phyloP scores from a whole-genome alignment of 257 asterid genomes.

The Vinca minor region DNA sequence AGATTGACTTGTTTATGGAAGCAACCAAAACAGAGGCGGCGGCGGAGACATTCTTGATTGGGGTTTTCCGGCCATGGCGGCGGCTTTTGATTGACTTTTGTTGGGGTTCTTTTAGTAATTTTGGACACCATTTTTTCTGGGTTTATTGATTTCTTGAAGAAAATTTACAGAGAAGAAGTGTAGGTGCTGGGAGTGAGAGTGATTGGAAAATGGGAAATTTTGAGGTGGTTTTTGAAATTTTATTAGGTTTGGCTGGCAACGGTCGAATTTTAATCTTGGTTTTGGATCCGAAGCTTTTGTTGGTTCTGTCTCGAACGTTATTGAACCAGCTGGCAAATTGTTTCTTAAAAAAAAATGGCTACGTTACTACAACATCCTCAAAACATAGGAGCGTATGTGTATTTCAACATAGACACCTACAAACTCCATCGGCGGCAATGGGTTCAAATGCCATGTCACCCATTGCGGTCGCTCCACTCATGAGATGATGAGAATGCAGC shows the following conservation, averaged over 20 bases:
- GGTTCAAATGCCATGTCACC: no score
- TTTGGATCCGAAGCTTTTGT: constrained; percentile 23
- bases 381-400: no score
- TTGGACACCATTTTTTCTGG: constrained; percentile 55
- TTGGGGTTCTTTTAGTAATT: constrained; percentile 61
- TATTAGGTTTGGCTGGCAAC: constrained; percentile 48
- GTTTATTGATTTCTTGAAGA: no score
- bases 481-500: no score
- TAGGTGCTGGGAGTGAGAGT: background rate
- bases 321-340: constrained; percentile 1
- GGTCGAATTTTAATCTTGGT: constrained; percentile 46
- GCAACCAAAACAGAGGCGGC: constrained; percentile 54
- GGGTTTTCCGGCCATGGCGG: constrained; percentile 42
- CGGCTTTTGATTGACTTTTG: constrained; percentile 54
- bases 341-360: no score
- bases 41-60: constrained; percentile 47
- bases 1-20: constrained; percentile 57
- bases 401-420: no score
- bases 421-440: no score
- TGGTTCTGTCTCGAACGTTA: constrained; percentile 5
- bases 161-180: constrained; percentile 14
- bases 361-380: no score
- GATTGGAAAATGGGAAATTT: background rate
- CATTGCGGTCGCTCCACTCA: no score
- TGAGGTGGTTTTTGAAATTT: constrained; percentile 18